phyloP scores from a whole-genome alignment of 805 yeast genomes.

The Komagataella ulmi region DNA sequence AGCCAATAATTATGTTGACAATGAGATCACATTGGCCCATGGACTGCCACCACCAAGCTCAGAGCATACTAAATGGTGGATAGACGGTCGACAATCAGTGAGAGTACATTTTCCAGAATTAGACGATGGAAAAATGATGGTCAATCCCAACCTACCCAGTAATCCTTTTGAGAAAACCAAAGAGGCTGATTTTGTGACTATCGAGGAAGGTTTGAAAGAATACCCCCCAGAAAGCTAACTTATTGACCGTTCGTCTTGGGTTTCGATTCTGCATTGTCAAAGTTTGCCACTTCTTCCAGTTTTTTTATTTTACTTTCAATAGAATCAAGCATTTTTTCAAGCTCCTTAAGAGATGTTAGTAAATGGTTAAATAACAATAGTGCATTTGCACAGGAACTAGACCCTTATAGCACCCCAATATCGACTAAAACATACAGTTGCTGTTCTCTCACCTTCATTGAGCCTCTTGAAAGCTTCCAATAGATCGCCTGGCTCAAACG shows the following conservation, averaged over 20 bases:
- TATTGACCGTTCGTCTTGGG: background rate
- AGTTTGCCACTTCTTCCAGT: background rate
- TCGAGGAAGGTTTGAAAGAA: background rate
- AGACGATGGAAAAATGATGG: slow-evolving; percentile 20
- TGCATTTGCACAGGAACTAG: no score
- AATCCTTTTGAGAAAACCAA: slow-evolving; percentile 58
- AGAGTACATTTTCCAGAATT: slow-evolving; percentile 45
- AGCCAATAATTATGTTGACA: slow-evolving; percentile 7
- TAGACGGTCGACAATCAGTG: slow-evolving; percentile 62
- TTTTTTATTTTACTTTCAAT: slow-evolving; percentile 41
- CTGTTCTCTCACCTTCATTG: slow-evolving; percentile 57
- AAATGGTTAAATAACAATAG: background rate
- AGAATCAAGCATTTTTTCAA: slow-evolving; percentile 53
- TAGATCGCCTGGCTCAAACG: slow-evolving; percentile 17
- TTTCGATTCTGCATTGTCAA: slow-evolving; percentile 19
- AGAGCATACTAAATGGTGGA: slow-evolving; percentile 84
- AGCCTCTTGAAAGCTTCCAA: slow-evolving; percentile 48
- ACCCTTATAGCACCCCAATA: background rate
- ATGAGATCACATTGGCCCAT: slow-evolving; percentile 13
- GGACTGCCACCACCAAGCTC: slow-evolving; percentile 84
- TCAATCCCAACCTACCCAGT: slow-evolving; percentile 53
- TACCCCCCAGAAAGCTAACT: background rate
- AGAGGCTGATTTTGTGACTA: slow-evolving; percentile 39
- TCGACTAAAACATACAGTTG: slow-evolving; percentile 22
- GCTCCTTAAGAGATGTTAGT: slow-evolving; percentile 12